These are phyloP conservation scores for Botrytis galanthina DNA, from an alignment of 2,329 filamentous ascomycete genomes.

Conservation along the genomic window DNA sequence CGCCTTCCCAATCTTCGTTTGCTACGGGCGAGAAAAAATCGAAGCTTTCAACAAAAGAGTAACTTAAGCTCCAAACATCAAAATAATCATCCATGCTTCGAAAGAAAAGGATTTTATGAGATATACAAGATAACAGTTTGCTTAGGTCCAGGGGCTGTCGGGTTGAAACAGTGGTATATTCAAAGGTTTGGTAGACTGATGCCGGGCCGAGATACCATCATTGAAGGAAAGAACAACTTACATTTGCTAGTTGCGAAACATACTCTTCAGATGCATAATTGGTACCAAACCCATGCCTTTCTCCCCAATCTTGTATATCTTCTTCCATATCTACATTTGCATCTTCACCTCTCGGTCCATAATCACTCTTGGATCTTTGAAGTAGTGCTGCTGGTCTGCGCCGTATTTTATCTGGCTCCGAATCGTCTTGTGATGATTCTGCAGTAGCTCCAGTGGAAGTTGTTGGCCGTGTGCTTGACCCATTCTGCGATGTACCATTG, in stretches of 20 bases:
- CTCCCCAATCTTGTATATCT: conserved; percentile 38
- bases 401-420: conserved; percentile 29
- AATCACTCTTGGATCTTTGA: conserved; percentile 51
- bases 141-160: neutral
- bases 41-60: conserved; percentile 13
- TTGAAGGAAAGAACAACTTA: conserved; percentile 42
- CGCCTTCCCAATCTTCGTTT: neutral
- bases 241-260: conserved; percentile 63
- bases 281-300: conserved; percentile 70
- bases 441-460: conserved; percentile 28
- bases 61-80: conserved; percentile 4
- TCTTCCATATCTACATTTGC: conserved; percentile 30
- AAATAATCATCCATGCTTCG: conserved; percentile 11
- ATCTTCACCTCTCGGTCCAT: conserved; percentile 45
- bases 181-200: neutral
- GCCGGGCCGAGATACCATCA: conserved; percentile 4
- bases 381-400: conserved; percentile 34
- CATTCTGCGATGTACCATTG: conserved; percentile 6
- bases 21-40: neutral
- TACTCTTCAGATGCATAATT: conserved; percentile 71
- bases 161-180: neutral
- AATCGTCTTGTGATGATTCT: conserved; percentile 37
- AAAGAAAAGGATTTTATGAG: neutral
- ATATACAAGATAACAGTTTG: conserved; percentile 1
- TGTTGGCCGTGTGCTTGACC: conserved; percentile 24